Conservation (phyloP, 192 early-diverging fungal genomes). For the Coemansia sp. region DNA sequence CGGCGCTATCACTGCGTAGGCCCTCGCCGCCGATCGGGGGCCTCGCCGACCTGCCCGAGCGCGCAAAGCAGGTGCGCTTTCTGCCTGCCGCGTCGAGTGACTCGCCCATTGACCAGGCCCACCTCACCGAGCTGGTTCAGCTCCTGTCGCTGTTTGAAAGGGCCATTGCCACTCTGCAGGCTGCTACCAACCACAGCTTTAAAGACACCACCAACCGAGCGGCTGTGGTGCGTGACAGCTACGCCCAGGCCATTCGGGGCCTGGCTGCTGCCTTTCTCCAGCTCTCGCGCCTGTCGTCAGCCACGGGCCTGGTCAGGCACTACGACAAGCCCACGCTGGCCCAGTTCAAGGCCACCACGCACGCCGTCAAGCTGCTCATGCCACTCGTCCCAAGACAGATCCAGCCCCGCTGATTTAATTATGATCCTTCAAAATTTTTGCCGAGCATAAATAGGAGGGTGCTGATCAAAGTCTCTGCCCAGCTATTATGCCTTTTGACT, state of each 20-base stretch:
- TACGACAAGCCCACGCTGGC: conserved; percentile 45
- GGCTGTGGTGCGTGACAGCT: background rate
- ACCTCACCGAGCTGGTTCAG: conserved; percentile 32
- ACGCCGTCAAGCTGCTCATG: conserved; percentile 45
- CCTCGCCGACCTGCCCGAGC: conserved; percentile 10
- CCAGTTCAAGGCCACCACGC: conserved; percentile 45
- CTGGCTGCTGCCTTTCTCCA: conserved; percentile 46
- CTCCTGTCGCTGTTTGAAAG: conserved; percentile 34
- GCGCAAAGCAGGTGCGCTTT: conserved; percentile 48
- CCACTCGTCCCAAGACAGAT: conserved; percentile 6
- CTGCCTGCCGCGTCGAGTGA: conserved; percentile 6
- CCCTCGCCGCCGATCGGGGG: background rate
- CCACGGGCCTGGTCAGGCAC: conserved; percentile 42
- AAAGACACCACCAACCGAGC: too few relatives aligned
- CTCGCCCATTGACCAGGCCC: conserved; percentile 25
- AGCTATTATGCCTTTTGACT: background rate
- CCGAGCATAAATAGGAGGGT: too few relatives aligned
- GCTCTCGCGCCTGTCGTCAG: conserved; percentile 38
- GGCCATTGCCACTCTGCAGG: conserved; percentile 21
- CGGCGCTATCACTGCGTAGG: conserved; percentile 28
- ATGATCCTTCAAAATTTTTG: conserved; percentile 20
- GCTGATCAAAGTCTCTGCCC: background rate
- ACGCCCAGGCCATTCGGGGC: conserved; percentile 10
- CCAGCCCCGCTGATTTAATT: background rate
- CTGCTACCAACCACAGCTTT: background rate